Conservation (phyloP, 1,284 basidiomycete genomes). For the Xanthoconium separans region DNA sequence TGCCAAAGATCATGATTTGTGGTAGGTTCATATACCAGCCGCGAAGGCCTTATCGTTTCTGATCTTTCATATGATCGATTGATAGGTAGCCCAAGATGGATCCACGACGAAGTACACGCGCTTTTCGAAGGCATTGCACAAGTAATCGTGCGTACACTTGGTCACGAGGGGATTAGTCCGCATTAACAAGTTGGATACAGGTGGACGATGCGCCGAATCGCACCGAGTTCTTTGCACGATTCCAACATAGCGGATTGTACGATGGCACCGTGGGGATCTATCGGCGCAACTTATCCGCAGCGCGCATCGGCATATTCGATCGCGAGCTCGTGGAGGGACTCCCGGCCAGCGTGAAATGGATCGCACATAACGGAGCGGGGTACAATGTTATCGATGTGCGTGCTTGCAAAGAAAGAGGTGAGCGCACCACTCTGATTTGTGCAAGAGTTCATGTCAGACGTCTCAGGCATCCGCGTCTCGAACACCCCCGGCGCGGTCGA, state of each 20-base stretch:
- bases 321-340: constrained; percentile 63
- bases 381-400: constrained; percentile 82
- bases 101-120: constrained; percentile 65
- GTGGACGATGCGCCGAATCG: constrained; percentile 57
- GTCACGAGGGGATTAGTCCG: not conserved
- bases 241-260: constrained; percentile 72
- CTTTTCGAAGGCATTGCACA: constrained; percentile 71
- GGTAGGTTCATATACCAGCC: constrained; percentile 12
- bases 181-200: not conserved
- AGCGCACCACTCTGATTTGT: not conserved
- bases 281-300: constrained; percentile 64
- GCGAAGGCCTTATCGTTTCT: not conserved
- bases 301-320: constrained; percentile 77
- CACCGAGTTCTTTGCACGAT: constrained; percentile 65
- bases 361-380: constrained; percentile 88
- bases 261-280: constrained; percentile 77
- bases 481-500: constrained; percentile 91
- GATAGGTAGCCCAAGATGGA: constrained; percentile 73
- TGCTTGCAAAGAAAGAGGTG: constrained; percentile 72
- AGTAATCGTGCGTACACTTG: constrained; percentile 57
- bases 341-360: constrained; percentile 74
- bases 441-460: not conserved
- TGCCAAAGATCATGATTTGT: constrained; percentile 26
- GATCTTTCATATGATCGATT: not conserved
- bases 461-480: constrained; percentile 78